These are phyloP conservation scores for Vitis hybrid DNA, from an alignment of 177 flowering plant species.

Conservation along the genomic window DNA sequence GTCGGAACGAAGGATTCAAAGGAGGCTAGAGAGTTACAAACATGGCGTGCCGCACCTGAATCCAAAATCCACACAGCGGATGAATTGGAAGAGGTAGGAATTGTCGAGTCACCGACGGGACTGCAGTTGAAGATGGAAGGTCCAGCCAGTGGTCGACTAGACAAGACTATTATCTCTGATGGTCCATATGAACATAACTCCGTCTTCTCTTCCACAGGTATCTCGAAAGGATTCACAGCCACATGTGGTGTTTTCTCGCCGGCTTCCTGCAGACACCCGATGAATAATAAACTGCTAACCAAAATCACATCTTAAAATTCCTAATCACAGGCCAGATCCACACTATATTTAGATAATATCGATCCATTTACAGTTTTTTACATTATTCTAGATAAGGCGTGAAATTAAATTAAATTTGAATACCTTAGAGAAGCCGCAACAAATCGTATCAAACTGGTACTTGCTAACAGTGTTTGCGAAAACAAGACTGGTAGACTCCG, in stretches of 20 bases:
- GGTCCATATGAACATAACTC: conserved; percentile 73
- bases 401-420: no score
- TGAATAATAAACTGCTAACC: conserved; percentile 59
- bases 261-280: conserved; percentile 39
- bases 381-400: no score
- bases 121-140: conserved; percentile 30
- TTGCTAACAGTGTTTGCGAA: no score
- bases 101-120: no score
- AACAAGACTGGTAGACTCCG: no score
- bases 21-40: accelerated
- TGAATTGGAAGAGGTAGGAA: no score
- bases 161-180: conserved; percentile 56
- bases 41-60: accelerated
- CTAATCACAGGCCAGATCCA: no score
- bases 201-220: conserved; percentile 76
- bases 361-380: neutral
- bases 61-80: no score
- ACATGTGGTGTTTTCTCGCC: conserved; percentile 44
- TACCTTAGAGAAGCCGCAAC: no score
- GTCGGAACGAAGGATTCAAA: accelerated
- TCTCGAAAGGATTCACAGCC: conserved; percentile 38
- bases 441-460: no score
- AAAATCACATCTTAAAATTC: neutral
- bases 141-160: conserved; percentile 82
- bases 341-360: neutral